These are phyloP conservation scores for Aspergillus sp. DNA, from an alignment of 2,329 filamentous ascomycete species.

Conservation along the genomic window DNA sequence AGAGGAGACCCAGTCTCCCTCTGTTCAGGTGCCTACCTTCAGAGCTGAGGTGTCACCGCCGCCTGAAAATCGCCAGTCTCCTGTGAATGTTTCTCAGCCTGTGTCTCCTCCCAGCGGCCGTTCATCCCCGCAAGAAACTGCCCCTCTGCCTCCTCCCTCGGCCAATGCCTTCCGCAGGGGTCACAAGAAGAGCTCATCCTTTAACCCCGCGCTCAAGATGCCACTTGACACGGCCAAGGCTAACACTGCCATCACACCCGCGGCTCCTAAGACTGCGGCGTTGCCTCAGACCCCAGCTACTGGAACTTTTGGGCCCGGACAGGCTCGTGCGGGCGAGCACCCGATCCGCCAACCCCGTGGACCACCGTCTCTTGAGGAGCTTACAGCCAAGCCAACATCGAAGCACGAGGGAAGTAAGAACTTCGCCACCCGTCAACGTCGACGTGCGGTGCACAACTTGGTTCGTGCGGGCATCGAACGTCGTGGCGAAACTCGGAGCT, in stretches of 20 bases:
- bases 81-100: constrained; percentile 63
- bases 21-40: constrained; percentile 62
- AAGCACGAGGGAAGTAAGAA: constrained; percentile 97
- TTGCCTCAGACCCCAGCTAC: constrained; percentile 80
- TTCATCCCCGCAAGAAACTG: constrained; percentile 68
- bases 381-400: constrained; percentile 83
- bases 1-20: constrained; percentile 49
- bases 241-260: constrained; percentile 54
- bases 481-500: constrained; percentile 69
- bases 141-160: constrained; percentile 81
- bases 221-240: constrained; percentile 51
- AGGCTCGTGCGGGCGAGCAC: constrained; percentile 90
- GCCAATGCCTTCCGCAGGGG: constrained; percentile 90
- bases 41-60: constrained; percentile 82
- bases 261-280: constrained; percentile 74
- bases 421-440: constrained; percentile 88
- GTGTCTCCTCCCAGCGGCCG: constrained; percentile 65
- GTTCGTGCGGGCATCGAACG: constrained; percentile 87
- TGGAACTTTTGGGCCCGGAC: constrained; percentile 88
- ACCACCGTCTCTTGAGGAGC: constrained; percentile 87
- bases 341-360: constrained; percentile 90
- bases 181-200: constrained; percentile 85
- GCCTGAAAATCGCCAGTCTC: constrained; percentile 59
- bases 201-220: constrained; percentile 55
- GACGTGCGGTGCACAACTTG: constrained; percentile 86